phyloP scores from a whole-genome alignment of 768 basidiomycete species.

The Termitomyces sp. region DNA sequence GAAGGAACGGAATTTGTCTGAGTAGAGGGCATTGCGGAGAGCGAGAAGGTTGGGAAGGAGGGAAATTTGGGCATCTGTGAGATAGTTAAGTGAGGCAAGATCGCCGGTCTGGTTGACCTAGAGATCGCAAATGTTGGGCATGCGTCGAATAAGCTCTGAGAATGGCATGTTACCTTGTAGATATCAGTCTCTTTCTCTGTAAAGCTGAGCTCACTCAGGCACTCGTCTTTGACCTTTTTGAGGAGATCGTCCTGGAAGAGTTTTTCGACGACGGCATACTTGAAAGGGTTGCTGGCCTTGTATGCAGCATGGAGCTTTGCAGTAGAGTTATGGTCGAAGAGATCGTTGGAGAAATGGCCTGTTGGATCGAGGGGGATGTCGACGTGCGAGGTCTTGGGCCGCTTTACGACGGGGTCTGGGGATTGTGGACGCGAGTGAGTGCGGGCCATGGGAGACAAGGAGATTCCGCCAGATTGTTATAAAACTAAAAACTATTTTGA shows the following conservation, averaged over 20 bases:
- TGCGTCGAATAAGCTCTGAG: conserved; percentile 4
- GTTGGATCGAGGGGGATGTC: conserved; percentile 16
- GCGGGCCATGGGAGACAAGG: conserved; percentile 19
- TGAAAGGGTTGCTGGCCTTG: conserved; percentile 62
- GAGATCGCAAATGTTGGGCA: conserved; percentile 2
- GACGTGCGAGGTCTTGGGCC: conserved; percentile 24
- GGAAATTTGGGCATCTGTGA: conserved; percentile 69
- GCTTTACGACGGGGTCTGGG: conserved; percentile 20
- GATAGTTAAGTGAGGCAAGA: conserved; percentile 87
- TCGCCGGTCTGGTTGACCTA: conserved; percentile 98
- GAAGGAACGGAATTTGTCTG: conserved; percentile 73
- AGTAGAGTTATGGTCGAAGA: conserved; percentile 57
- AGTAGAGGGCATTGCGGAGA: conserved; percentile 91
- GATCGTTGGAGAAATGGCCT: conserved; percentile 45
- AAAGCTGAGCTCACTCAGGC: conserved; percentile 71
- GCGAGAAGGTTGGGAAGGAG: conserved; percentile 75
- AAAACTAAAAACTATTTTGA: not conserved
- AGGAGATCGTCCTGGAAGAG: conserved; percentile 84
- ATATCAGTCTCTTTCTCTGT: conserved; percentile 97
- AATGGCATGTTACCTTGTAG: conserved; percentile 64
- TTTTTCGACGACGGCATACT: conserved; percentile 74
- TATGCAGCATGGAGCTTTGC: conserved; percentile 55
- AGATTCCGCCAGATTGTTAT: conserved; percentile 4
- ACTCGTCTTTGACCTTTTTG: conserved; percentile 78
- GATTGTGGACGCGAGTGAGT: conserved; percentile 24